Conservation (phyloP, 202 grass and related monocot genomes). For the Carex sylvatica region DNA sequence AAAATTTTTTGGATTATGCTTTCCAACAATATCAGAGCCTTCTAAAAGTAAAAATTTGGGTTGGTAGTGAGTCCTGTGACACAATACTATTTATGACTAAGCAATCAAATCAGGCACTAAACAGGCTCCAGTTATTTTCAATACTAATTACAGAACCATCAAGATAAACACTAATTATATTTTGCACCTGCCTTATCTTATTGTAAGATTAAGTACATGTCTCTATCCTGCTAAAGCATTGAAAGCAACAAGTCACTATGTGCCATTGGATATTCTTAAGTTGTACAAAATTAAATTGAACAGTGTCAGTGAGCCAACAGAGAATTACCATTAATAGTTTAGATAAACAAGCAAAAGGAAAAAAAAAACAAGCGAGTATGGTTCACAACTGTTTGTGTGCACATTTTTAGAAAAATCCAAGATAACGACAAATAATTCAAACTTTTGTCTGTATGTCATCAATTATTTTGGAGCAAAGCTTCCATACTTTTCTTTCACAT, state of each 20-base stretch:
- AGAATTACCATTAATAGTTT: slow-evolving; percentile 7
- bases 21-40: background rate
- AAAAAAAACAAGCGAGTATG: background rate
- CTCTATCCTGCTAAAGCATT: slow-evolving; percentile 8
- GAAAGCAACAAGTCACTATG: background rate
- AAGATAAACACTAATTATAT: background rate
- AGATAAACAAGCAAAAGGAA: background rate
- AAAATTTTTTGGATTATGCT: background rate
- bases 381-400: background rate
- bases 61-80: background rate
- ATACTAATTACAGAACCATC: background rate
- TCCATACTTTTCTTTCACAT: background rate
- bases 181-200: background rate
- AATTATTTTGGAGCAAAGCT: background rate
- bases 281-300: background rate
- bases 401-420: background rate
- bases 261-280: slow-evolving; percentile 5
- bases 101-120: background rate
- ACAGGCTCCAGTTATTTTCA: background rate
- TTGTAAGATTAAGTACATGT: background rate
- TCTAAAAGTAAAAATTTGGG: background rate
- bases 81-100: background rate
- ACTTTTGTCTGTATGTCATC: background rate
- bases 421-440: background rate
- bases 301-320: background rate